These are phyloP conservation scores for Mycosphaerella sp. DNA, from an alignment of 2,329 filamentous ascomycete genomes.

Conservation along the genomic window DNA sequence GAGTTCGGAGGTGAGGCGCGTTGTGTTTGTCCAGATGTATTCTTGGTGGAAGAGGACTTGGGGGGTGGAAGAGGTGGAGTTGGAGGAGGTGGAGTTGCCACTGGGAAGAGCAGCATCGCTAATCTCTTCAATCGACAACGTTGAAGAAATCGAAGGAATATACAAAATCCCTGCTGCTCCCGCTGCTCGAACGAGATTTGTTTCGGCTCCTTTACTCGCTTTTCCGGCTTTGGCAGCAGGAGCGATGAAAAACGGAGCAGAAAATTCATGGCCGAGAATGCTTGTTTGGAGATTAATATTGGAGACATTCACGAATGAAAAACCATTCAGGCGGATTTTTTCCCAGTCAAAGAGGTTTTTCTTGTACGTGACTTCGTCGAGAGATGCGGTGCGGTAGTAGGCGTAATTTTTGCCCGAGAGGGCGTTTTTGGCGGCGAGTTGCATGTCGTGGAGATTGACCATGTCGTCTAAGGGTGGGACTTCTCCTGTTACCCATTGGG, in stretches of 20 bases:
- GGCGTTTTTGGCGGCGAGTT: conserved; percentile 39
- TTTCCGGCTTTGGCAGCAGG: conserved; percentile 90
- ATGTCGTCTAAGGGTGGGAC: conserved; percentile 25
- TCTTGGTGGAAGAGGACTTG: conserved; percentile 40
- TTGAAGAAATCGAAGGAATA: conserved; percentile 38
- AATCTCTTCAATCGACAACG: conserved; percentile 33
- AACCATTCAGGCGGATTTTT: conserved; percentile 27
- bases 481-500: conserved; percentile 22
- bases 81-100: conserved; percentile 13
- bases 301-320: conserved; percentile 24
- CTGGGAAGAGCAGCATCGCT: conserved; percentile 18
- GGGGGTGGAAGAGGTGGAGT: conserved; percentile 5
- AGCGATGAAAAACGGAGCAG: conserved; percentile 87
- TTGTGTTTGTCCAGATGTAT: conserved; percentile 34
- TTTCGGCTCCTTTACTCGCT: conserved; percentile 62
- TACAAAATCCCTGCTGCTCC: conserved; percentile 47
- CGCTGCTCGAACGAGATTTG: conserved; percentile 44
- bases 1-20: conserved; percentile 31
- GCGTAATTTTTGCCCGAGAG: conserved; percentile 41
- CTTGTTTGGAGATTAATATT: conserved; percentile 50
- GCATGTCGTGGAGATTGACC: conserved; percentile 27
- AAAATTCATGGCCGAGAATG: conserved; percentile 78
- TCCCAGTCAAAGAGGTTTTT: conserved; percentile 27
- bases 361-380: conserved; percentile 29
- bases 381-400: conserved; percentile 27